Conservation (phyloP, 1,139 yeast genomes). For the Kluyveromyces sp. region DNA sequence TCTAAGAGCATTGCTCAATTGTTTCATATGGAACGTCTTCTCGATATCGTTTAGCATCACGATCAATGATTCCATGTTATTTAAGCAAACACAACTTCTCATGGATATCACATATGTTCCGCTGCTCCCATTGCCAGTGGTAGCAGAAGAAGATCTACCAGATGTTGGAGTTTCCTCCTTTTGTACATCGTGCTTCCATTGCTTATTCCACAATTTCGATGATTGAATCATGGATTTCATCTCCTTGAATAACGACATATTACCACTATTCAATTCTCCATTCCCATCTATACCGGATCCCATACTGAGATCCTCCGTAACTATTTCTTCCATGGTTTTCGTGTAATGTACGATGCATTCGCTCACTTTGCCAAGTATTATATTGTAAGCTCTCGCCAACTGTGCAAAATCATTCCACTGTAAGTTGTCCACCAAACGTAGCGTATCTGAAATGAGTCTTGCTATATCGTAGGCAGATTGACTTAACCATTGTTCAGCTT, state of each 20-base stretch:
- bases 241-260: slow-evolving; percentile 40
- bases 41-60: slow-evolving; percentile 54
- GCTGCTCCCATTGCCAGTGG: neutral
- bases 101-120: neutral
- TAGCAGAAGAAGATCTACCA: neutral
- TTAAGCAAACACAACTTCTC: slow-evolving; percentile 65
- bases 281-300: slow-evolving; percentile 23
- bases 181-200: neutral
- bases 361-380: slow-evolving; percentile 52
- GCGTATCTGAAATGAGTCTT: slow-evolving; percentile 51
- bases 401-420: slow-evolving; percentile 61
- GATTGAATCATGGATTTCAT: slow-evolving; percentile 40
- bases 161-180: neutral
- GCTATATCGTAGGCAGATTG: slow-evolving; percentile 64
- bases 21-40: slow-evolving; percentile 49
- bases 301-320: slow-evolving; percentile 28
- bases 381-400: slow-evolving; percentile 51
- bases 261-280: neutral
- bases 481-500: slow-evolving; percentile 34
- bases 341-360: slow-evolving; percentile 50
- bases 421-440: slow-evolving; percentile 45
- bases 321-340: neutral
- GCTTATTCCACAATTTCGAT: slow-evolving; percentile 10
- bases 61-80: slow-evolving; percentile 60
- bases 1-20: neutral